These are phyloP conservation scores for Fraxinus sp. DNA, from an alignment of 305 asterid genomes.

Conservation along the genomic window DNA sequence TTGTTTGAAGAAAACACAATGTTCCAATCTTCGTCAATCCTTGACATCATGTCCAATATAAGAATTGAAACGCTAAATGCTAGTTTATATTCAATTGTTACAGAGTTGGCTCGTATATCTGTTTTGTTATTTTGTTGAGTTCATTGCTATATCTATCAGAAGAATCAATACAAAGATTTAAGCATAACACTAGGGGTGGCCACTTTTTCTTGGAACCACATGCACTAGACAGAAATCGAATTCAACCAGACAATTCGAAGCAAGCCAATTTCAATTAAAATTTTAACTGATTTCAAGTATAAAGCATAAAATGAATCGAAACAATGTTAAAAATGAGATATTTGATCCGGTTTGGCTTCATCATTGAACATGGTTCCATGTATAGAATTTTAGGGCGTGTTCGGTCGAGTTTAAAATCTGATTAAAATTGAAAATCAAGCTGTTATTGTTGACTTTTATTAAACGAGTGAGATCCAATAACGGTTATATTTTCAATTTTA, in stretches of 20 bases:
- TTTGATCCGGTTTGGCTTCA: not conserved
- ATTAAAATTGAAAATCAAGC: too few relatives aligned
- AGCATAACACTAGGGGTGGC: not conserved
- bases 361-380: not conserved
- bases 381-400: not conserved
- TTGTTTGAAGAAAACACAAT: conserved; percentile 19
- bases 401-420: too few relatives aligned
- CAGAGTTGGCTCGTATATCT: not conserved
- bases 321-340: not conserved
- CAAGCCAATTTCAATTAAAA: conserved; percentile 15
- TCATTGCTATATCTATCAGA: not conserved
- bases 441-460: too few relatives aligned
- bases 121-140: not conserved
- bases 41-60: not conserved
- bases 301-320: not conserved
- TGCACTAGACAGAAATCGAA: not conserved
- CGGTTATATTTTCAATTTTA: too few relatives aligned
- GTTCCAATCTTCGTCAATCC: not conserved
- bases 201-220: not conserved
- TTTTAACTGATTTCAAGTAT: not conserved
- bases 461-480: too few relatives aligned
- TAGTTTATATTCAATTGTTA: not conserved
- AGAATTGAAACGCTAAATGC: not conserved
- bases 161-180: not conserved
- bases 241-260: not conserved